Evolutionary conservation across 306 rosid species (phyloP).

Genomic region (Malus sylvestris): DNA sequence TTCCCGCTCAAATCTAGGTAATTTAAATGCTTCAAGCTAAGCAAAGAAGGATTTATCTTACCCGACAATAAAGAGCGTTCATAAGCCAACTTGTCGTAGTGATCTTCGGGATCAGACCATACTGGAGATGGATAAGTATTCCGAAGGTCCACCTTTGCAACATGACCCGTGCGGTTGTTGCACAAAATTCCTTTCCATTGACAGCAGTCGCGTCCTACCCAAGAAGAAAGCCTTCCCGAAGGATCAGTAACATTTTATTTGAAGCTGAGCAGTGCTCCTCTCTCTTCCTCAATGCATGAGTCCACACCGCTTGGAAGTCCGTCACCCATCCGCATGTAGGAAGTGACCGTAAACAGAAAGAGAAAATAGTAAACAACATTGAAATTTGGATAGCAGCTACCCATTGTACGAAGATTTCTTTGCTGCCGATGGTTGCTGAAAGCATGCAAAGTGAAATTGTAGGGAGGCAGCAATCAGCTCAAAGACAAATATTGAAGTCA

Average conservation of each 20-base stretch:
- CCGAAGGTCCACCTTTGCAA: conserved; percentile 25
- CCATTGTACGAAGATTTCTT: no score
- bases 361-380: no score
- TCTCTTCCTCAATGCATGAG: conserved; percentile 21
- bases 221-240: conserved; percentile 12
- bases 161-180: conserved; percentile 27
- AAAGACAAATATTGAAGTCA: no score
- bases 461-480: no score
- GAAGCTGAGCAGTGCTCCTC: conserved; percentile 24
- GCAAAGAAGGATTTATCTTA: not conserved
- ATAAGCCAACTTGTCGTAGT: not conserved
- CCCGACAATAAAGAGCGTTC: not conserved
- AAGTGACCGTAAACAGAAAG: no score
- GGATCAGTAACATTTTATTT: conserved; percentile 32
- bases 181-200: conserved; percentile 31
- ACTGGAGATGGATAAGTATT: not conserved
- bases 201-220: conserved; percentile 28
- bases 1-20: not conserved
- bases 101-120: no score
- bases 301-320: not conserved
- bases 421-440: no score
- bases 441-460: no score
- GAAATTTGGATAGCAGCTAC: no score
- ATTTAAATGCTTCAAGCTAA: not conserved
- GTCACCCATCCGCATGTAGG: no score